A percentile compares a stretch with the other conserved stretches of the same genome.
Evolutionary conservation across 2,329 filamentous ascomycete genomes (phyloP).

Genomic region (Xylariaceae sp.): DNA sequence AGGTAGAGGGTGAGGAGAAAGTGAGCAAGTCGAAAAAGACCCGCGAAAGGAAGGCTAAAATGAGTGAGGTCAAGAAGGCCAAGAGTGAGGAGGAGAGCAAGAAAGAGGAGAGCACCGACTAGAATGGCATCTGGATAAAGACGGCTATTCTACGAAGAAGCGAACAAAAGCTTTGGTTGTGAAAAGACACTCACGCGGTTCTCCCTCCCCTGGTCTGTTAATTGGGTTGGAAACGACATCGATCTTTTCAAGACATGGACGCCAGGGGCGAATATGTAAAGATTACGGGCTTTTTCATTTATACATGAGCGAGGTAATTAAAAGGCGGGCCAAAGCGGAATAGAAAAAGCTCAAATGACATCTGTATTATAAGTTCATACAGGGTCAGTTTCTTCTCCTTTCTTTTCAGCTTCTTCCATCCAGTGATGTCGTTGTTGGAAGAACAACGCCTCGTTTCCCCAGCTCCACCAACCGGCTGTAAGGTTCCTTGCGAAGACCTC

Average conservation of each 20-base stretch:
- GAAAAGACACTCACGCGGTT: not conserved
- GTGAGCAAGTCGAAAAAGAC: not conserved
- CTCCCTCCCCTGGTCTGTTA: not conserved
- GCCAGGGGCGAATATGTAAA: conserved; percentile 4
- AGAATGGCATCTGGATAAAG: not conserved
- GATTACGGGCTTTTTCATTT: conserved; percentile 6
- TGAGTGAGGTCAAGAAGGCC: not conserved
- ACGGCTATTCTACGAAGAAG: not conserved
- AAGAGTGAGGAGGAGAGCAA: not conserved
- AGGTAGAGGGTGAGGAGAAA: not conserved
- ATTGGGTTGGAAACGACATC: not conserved
- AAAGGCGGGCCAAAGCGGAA: conserved; percentile 2
- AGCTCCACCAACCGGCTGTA: conserved; percentile 71
- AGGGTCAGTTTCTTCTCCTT: not conserved
- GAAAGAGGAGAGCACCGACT: not conserved
- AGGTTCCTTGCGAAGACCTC: conserved; percentile 73
- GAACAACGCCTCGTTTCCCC: conserved; percentile 68
- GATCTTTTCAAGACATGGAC: not conserved
- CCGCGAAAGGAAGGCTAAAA: not conserved
- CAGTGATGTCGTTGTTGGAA: conserved; percentile 59
- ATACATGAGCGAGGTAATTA: conserved; percentile 4
- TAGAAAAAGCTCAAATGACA: conserved; percentile 2
- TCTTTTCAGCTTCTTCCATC: conserved; percentile 26
- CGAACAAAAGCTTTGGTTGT: not conserved
- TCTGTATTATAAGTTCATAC: not conserved